These are phyloP conservation scores for Cladorrhinum sp. DNA, from an alignment of 2,329 filamentous ascomycete genomes.

Conservation along the genomic window DNA sequence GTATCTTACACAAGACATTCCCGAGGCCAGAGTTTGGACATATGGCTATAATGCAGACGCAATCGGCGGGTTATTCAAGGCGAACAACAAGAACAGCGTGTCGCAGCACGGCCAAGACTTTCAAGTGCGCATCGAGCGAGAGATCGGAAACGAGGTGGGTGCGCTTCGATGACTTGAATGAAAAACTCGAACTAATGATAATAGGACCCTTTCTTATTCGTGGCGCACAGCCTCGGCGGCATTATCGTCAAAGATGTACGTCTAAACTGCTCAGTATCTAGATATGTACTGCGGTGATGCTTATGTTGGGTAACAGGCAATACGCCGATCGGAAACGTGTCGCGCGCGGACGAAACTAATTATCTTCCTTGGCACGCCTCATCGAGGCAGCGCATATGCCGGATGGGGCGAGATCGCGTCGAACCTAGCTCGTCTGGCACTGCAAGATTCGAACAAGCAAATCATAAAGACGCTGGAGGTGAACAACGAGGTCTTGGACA, in stretches of 20 bases:
- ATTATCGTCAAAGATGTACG: constrained; percentile 9
- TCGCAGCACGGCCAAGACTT: constrained; percentile 36
- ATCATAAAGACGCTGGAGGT: constrained; percentile 33
- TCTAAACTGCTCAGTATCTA: neutral
- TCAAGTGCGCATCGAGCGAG: constrained; percentile 30
- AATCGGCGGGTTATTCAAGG: constrained; percentile 34
- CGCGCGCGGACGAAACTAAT: constrained; percentile 32
- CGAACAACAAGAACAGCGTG: constrained; percentile 38
- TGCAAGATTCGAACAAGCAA: constrained; percentile 36
- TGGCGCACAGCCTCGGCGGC: neutral
- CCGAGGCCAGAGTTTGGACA: constrained; percentile 37
- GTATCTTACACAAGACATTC: constrained; percentile 34
- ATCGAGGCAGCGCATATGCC: constrained; percentile 34
- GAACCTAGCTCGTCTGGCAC: constrained; percentile 32
- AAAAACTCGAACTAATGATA: constrained; percentile 4
- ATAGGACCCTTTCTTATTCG: constrained; percentile 22
- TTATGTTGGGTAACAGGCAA: constrained; percentile 2
- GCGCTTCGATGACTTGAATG: neutral
- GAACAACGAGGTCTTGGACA: constrained; percentile 37
- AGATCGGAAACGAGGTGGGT: constrained; percentile 29
- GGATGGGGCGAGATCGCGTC: constrained; percentile 35
- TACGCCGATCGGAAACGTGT: neutral
- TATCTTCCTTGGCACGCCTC: constrained; percentile 41
- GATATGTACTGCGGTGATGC: no score
- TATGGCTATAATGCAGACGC: constrained; percentile 41